Base-by-base conservation (phyloP, 768 basidiomycete genomes). In the Mycena metata region DNA sequence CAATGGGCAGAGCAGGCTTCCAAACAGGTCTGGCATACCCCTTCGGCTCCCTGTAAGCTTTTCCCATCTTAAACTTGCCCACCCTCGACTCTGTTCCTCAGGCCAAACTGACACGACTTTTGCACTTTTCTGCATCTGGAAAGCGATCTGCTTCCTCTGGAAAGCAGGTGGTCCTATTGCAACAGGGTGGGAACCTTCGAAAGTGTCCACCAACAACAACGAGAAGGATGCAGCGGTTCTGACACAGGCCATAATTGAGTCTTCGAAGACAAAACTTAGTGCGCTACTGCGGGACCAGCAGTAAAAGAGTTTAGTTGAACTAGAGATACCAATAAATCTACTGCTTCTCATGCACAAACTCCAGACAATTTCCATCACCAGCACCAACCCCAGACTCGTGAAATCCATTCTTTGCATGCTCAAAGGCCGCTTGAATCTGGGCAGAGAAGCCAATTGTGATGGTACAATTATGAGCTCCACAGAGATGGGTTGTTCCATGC, bases 401-500 rank as follows among this genome's bases (percentile, higher is more conserved):
- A 30, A 30, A 45, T 58, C n/a, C 26, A 39, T 24, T 43, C n/a
- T 43, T 41, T 51, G 54, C 63, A 21, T 56, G 47, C 21, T 39
- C 7, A 33, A 47, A 64, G 5, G 63, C 63, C 5, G 36, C 54
- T 1, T 21, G 19, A 19, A 64, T 42, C 8, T n/a, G 52, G 13
- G 33, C 17, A 13, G 54, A 55, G 26, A 64, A 57, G 30, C 43
- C n/a, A 4, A 50, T 49, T 13, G 43, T 35, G 17, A 6, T 19
- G 10, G 9, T 33, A 13, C 49, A 10, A n/a, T 49, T 46, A 47
- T 62, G 60, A 24, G 63, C 63, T 15, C 33, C 33, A 50, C 54
- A 64, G 33, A 57, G 45, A 15, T 23, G 46, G 17, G 63, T 64
- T 21, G 62, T 55, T 33, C 63, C 63, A 57, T 64, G 63, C 9